Evolutionary conservation across 768 basidiomycete genomes (phyloP), one percentile per base, ranked within the genome.

Genomic region (Inosperma sp.): DNA sequence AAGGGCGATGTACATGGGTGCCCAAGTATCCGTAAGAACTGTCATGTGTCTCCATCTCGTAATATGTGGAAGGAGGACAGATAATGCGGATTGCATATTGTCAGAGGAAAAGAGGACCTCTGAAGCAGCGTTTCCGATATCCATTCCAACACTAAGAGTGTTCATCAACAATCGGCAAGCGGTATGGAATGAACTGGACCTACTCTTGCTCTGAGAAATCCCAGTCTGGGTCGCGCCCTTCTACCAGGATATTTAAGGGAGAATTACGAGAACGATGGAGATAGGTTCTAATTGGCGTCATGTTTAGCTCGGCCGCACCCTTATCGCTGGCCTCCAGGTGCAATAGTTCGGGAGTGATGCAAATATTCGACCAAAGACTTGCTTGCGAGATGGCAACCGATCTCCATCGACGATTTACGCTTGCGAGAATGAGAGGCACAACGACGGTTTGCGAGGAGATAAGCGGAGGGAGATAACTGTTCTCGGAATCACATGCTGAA

Each of bases 161-260:
- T 42, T 46, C 34, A 41, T 54, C 22, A 55, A 27, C 7, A n/a
- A 42, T 13, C 39, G 35, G 29, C 10, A 48, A 40, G 17, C 16
- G 33, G 16, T 21, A 54, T 34, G 44, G 44, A 44, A 50, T 26
- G 7, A 29, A 41, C 46, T 29, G 30, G 25, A 61, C 65, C 39
- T 52, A 80, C 80, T 74, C 76, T 27, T 70, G 63, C 55, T 82
- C 80, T 9, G 68, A 63, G 55, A 79, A 81, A 58, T 81, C 75
- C 80, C 80, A 83, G 17, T 77, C 72, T 4, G 72, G 72, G 63
- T 83, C 81, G 45, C 81, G 72, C 19, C 73, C 79, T 55, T 82
- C 80, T 37, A 83, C 75, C 36, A 80, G 68, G 48, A 84, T 77
- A 51, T 81, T 76, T 17, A 83, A 60, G 0, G 80, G 72, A 55